Evolutionary conservation across 192 early-diverging fungal genomes (phyloP).

Genomic region (Podila minutissima): DNA sequence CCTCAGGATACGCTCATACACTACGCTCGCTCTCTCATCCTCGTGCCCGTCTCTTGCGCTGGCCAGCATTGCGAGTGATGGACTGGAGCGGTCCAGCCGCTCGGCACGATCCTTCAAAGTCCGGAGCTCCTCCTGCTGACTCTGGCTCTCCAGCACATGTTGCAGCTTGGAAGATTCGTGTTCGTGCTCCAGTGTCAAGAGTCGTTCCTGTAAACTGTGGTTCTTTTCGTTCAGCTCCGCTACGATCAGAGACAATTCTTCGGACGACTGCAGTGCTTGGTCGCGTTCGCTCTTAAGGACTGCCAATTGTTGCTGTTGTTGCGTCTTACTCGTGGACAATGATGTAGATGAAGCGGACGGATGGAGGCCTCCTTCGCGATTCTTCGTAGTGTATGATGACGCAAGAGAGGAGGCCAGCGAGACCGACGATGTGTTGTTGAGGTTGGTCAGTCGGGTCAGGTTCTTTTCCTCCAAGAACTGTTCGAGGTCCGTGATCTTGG

Average conservation of each 20-base stretch:
- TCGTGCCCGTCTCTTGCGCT: slow-evolving; percentile 19
- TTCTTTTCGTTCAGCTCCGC: slow-evolving; percentile 49
- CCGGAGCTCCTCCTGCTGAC: slow-evolving; percentile 27
- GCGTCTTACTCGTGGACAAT: neutral
- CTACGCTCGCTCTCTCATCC: neutral
- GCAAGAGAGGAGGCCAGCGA: slow-evolving; percentile 28
- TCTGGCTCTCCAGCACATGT: slow-evolving; percentile 30
- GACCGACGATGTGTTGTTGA: slow-evolving; percentile 15
- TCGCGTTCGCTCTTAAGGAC: slow-evolving; percentile 29
- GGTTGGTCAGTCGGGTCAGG: neutral
- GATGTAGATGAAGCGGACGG: neutral
- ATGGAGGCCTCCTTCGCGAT: slow-evolving; percentile 7
- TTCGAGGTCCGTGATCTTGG: slow-evolving; percentile 43
- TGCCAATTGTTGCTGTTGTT: neutral
- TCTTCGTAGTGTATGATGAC: slow-evolving; percentile 9
- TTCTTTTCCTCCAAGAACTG: slow-evolving; percentile 23
- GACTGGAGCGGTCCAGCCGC: slow-evolving; percentile 47
- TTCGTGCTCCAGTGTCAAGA: slow-evolving; percentile 28
- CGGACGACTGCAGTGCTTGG: slow-evolving; percentile 34
- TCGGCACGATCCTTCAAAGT: slow-evolving; percentile 29
- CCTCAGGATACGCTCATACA: slow-evolving; percentile 25
- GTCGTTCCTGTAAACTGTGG: slow-evolving; percentile 40
- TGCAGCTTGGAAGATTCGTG: slow-evolving; percentile 41
- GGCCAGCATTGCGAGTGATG: slow-evolving; percentile 1
- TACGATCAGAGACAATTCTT: slow-evolving; percentile 37